Base-by-base conservation (phyloP, 1,139 yeast species). In the Geotrichum australiense region DNA sequence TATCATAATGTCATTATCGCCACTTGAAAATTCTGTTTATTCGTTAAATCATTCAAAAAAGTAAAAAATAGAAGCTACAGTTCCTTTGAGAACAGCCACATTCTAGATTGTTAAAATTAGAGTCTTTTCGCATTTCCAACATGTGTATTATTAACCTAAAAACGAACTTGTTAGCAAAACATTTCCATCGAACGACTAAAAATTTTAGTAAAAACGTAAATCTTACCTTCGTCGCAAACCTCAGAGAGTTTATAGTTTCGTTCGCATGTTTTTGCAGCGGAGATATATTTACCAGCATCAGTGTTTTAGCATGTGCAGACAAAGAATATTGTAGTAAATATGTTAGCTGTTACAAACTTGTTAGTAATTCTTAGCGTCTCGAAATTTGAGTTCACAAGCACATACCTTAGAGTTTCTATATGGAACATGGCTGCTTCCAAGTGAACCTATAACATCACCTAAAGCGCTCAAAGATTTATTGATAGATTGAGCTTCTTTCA, bases 261-360 rank as follows among this genome's bases (percentile, higher is more conserved):
- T 70, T 75, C 39, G 78, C 70, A 58, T 84, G 84, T 22, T 64
- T 64, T 19, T 59, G 62, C 36, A 73, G 62, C 3, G 95, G 89
- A 1, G 96, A 83, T 5, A 89, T 71, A 54, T 86, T 89, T 6
- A 87, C 96, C 68, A 91, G 81, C 96, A 91, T 87, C 45, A 91
- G 68, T 0, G 96, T 87, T 59, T 89, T 91, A 1, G 95, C 83
- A 45, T 77, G 73, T 0, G 96, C 96, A 2, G 85, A 79, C 32
- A 91, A 67, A 31, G 96, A 86, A 55, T 85, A 78, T 55, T 87
- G 93, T 47, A 91, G 66, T n/a, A 89, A 65, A 56, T 84, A 85
- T 0, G 98, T 91, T 53, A 91, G 66, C 60, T 61, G 19, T 14
- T 16, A 29, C 22, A 27, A 55, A 74, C 73, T 58, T 5, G 4